Percentiles rank a stretch among this genome's conserved stretches.
Conservation (phyloP, 805 yeast genomes). For the Yamadazyma phyllophila region DNA sequence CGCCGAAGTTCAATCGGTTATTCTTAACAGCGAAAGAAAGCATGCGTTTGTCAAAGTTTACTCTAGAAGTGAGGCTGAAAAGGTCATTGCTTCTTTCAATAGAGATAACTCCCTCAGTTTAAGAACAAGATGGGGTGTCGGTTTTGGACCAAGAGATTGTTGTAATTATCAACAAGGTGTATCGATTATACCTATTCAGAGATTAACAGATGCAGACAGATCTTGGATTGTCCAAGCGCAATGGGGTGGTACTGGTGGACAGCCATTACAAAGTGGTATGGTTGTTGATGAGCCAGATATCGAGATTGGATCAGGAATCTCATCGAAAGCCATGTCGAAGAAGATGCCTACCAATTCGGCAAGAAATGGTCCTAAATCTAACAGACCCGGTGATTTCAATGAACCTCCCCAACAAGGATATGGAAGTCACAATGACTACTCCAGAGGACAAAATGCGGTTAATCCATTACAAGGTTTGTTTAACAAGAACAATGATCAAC, state of each 20-base stretch:
- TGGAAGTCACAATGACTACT: constrained; percentile 10
- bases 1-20: constrained; percentile 90
- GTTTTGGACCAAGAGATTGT: constrained; percentile 98
- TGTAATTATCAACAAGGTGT: constrained; percentile 91
- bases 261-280: constrained; percentile 71
- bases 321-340: constrained; percentile 86
- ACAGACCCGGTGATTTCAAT: constrained; percentile 54
- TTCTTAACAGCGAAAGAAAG: constrained; percentile 81
- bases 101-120: constrained; percentile 62
- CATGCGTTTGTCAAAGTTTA: constrained; percentile 96
- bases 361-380: constrained; percentile 79
- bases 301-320: constrained; percentile 90
- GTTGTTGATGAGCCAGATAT: constrained; percentile 97
- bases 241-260: constrained; percentile 97
- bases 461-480: constrained; percentile 53
- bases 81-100: constrained; percentile 68
- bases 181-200: constrained; percentile 78
- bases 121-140: constrained; percentile 98
- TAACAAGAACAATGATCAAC: constrained; percentile 12
- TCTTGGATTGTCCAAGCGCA: constrained; percentile 87
- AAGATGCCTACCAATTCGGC: constrained; percentile 91
- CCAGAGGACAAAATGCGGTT: constrained; percentile 24
- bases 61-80: constrained; percentile 88
- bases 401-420: not conserved
- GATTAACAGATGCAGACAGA: constrained; percentile 92